Evolutionary conservation across 352 stramenopile genomes (phyloP), one percentile per base, ranked within the genome.

Genomic region (Pythium dissimile): DNA sequence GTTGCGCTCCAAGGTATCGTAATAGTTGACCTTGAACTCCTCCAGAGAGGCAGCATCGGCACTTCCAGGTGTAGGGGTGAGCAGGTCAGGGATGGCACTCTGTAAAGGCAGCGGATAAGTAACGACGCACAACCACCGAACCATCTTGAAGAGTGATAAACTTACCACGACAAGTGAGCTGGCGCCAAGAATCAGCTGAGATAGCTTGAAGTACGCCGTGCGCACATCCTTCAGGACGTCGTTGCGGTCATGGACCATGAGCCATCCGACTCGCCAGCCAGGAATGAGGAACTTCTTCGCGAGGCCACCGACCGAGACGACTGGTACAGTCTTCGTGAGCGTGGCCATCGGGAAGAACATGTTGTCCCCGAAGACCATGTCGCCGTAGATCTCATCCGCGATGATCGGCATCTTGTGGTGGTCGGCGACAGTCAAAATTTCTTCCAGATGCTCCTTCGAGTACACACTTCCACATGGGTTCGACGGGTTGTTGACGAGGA

Each of bases 211-310:
- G 37, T 97, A 93, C 11, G 89, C 95, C 5, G 74, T 78, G 37
- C 93, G 80, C 0, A 99, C 80, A 54, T 97, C 75, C 46, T 80
- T 76, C 21, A 93, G 47, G 23, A 88, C 56, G 34, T 86, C 51
- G 57, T 88, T 77, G 59, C 86, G 84, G 66, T 98, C 95, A 59
- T 98, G 88, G 50, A 99, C 90, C 47, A 97, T 80, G 43, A 98
- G 62, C 95, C 96, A 99, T 20, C 96, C 96, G 8, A 98, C 77
- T 52, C 96, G 84, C 92, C 94, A 98, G 27, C 96, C 96, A 16
- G 96, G 94, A 16, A 98, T 78, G 16, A 98, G 70, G 66, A 97
- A 99, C 59, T 98, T 92, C 72, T 99, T 99, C 12, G 93, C 94
- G 15, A 98, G 63, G n/a, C 89, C 88, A 38, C 85, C 73, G 16